These are phyloP conservation scores for Zelopaecilomyces penicillatus DNA, from an alignment of 2,329 filamentous ascomycete genomes.

Conservation along the genomic window DNA sequence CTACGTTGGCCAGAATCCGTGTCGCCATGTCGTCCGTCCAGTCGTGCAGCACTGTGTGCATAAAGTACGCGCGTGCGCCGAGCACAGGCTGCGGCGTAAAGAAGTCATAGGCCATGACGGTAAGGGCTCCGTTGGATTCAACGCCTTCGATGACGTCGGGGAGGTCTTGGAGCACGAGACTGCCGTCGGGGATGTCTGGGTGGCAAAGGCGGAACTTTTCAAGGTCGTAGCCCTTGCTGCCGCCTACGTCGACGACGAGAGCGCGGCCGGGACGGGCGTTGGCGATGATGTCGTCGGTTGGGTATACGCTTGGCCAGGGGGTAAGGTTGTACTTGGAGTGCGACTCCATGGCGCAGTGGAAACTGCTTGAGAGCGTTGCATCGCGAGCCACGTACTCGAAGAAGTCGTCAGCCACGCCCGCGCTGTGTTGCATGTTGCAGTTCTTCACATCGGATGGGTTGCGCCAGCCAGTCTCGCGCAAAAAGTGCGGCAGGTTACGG, in stretches of 20 bases:
- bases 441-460: conserved; percentile 25
- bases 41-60: conserved; percentile 42
- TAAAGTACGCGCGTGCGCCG: conserved; percentile 34
- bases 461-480: conserved; percentile 23
- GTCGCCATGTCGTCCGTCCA: conserved; percentile 34
- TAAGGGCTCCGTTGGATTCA: conserved; percentile 16
- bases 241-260: conserved; percentile 27
- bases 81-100: conserved; percentile 30
- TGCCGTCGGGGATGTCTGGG: conserved; percentile 15
- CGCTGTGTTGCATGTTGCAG: conserved; percentile 25
- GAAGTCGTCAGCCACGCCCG: conserved; percentile 17
- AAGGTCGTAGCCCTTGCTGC: conserved; percentile 28
- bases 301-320: conserved; percentile 28
- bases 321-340: conserved; percentile 30
- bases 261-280: conserved; percentile 18
- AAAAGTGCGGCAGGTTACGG: conserved; percentile 21
- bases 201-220: conserved; percentile 23
- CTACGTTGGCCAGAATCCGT: conserved; percentile 21
- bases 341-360: conserved; percentile 29
- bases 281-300: conserved; percentile 21
- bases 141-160: conserved; percentile 23
- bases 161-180: conserved; percentile 27
- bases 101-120: conserved; percentile 23
- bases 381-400: conserved; percentile 24
- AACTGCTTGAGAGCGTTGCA: conserved; percentile 20